Evolutionary conservation across 257 asterid species (phyloP), one percentile per base, ranked within the genome.

Genomic region (Ilex asprella): DNA sequence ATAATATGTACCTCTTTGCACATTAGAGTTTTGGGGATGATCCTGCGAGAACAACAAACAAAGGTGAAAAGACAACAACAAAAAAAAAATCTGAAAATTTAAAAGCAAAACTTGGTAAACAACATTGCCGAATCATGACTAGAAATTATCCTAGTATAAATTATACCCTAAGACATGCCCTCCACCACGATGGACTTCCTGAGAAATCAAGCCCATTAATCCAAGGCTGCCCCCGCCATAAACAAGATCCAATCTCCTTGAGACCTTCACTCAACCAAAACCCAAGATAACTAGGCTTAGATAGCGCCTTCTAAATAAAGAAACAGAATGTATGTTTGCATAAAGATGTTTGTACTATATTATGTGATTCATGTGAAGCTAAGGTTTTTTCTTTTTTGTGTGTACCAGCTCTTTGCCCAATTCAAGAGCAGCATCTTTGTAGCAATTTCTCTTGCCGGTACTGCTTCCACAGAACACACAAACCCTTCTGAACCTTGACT

Each of bases 391-490:
- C 12, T 41, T 41, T 11, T 41, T 41, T 10, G 52, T 46, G 14
- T 3, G 52, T 69, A 81, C 86, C 77, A 81, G 30, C 62, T 77
- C 83, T 41, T 75, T 70, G 55, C 76, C 86, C 46, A 81, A 58
- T 21, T 81, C 62, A 49, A 81, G 62, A n/a, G 86, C 83, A 62
- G 86, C 83, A 58, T 69, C 83, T 60, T 71, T 72, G 41, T 77
- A 81, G 13, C 79, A 74, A 63, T 66, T 72, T 53, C 65, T 81
- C 53, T 69, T 81, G 3, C 86, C 83, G 56, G 74, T 53, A 16
- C 86, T 77, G 68, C 86, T 77, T 21, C 86, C 86, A 66, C 86
- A 77, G 63, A 81, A 81, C 39, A 81, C 86, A 75, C 86, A 81
- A 59, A 77, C 66, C 76, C 73, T 75, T 72, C 67, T 81, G 72